Percentiles rank a stretch among this genome's conserved stretches.
phyloP scores from a whole-genome alignment of 805 yeast genomes.

The Metschnikowia cerradonensis region DNA sequence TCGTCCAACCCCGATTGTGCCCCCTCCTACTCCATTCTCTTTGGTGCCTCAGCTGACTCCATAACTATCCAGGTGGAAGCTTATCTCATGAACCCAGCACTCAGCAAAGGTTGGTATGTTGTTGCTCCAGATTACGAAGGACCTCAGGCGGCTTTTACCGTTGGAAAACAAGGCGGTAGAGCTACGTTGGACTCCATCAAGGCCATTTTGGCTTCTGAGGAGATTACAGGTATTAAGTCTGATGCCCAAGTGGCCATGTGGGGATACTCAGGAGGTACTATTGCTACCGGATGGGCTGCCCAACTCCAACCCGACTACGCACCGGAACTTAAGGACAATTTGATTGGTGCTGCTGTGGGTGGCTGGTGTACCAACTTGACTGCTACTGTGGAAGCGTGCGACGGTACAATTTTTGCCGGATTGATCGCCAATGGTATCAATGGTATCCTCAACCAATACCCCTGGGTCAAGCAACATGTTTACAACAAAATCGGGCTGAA shows the following conservation, averaged over 20 bases:
- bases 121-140: constrained; percentile 36
- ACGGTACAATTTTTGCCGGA: constrained; percentile 28
- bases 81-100: constrained; percentile 9
- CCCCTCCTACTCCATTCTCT: constrained; percentile 19
- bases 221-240: constrained; percentile 17
- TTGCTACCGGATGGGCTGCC: constrained; percentile 38
- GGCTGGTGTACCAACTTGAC: constrained; percentile 36
- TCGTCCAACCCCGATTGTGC: constrained; percentile 20
- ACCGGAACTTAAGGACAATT: constrained; percentile 22
- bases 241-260: constrained; percentile 24
- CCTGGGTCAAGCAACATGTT: constrained; percentile 15
- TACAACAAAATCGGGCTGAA: not conserved
- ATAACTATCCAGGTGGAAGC: constrained; percentile 16
- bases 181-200: constrained; percentile 29
- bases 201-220: constrained; percentile 20
- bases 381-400: constrained; percentile 21
- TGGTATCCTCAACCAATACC: constrained; percentile 31
- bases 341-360: constrained; percentile 33
- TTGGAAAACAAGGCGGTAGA: constrained; percentile 28
- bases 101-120: constrained; percentile 30
- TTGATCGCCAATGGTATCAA: constrained; percentile 25
- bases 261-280: constrained; percentile 39
- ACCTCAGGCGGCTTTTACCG: constrained; percentile 27
- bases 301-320: constrained; percentile 34
- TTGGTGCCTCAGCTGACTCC: constrained; percentile 13